phyloP scores from a whole-genome alignment of 2,329 filamentous ascomycete genomes.

The Lachnellula cervina region DNA sequence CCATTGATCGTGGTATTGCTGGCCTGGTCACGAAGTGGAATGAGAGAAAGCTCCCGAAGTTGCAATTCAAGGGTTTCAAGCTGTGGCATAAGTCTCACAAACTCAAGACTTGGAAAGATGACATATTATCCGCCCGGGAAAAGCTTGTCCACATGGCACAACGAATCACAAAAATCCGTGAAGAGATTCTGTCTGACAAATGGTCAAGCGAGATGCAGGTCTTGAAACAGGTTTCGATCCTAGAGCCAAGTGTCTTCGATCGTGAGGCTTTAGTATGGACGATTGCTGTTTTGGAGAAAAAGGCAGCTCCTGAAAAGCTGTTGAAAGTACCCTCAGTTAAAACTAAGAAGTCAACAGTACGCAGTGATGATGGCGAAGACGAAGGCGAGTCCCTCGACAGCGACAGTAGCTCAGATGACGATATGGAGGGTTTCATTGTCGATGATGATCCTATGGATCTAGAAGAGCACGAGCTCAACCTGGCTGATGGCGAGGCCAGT shows the following conservation, averaged over 20 bases:
- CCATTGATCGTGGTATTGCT: conserved; percentile 51
- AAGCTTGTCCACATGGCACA: conserved; percentile 39
- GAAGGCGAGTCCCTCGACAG: conserved; percentile 24
- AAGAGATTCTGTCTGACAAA: conserved; percentile 46
- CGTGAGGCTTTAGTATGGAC: conserved; percentile 50
- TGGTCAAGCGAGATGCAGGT: conserved; percentile 53
- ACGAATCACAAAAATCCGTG: conserved; percentile 52
- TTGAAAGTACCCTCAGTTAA: not conserved
- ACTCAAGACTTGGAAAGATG: conserved; percentile 32
- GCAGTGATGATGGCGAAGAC: conserved; percentile 6
- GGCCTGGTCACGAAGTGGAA: conserved; percentile 52
- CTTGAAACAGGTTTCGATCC: conserved; percentile 46
- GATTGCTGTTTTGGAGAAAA: conserved; percentile 41
- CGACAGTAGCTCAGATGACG: conserved; percentile 39
- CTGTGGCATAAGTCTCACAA: conserved; percentile 57
- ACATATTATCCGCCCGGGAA: conserved; percentile 42
- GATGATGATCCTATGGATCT: conserved; percentile 15
- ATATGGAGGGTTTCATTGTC: conserved; percentile 47
- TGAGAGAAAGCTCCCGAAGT: conserved; percentile 50
- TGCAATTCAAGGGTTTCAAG: conserved; percentile 50
- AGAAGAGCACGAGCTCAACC: conserved; percentile 18
- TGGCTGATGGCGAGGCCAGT: conserved; percentile 24
- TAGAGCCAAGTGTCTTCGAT: conserved; percentile 63
- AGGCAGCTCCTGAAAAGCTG: conserved; percentile 37
- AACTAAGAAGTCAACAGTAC: conserved; percentile 7